Base-by-base conservation (phyloP, 2,329 filamentous ascomycete species). In the Dothideomycetes sp. region DNA sequence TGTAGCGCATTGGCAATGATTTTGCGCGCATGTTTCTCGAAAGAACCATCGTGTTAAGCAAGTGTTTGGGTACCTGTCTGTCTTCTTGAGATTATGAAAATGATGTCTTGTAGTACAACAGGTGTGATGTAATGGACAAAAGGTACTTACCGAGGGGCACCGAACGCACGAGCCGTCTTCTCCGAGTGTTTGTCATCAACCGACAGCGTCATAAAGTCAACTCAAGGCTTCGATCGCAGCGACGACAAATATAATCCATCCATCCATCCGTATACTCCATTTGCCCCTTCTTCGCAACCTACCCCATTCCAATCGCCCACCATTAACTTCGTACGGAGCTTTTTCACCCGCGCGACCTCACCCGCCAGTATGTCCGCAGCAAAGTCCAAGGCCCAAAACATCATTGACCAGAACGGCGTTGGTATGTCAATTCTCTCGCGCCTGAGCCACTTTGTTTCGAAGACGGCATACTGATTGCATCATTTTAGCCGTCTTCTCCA, bases 341-440 rank as follows among this genome's bases (percentile, higher is more conserved):
- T 93, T 60, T 91, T 94, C 59, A 69, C 73, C 62, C 65, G 65
- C 51, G 60, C 69, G 47, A 60, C 70, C 51, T 70, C 64, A 47
- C 71, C 82, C 53, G 71, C 75, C 66, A 75, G 68, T 56, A 93
- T 94, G 84, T 80, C 84, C 58, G 77, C 82, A 60, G 84, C 85
- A 58, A 85, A 84, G 68, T 72, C 75, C 49, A 93, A 93, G 67
- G 84, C 84, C 47, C 78, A 94, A 65, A 64, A 71, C 57, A 80
- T 95, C 68, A 94, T 96, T 64, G 78, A 91, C 65, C 80, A 88
- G 59, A 91, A 94, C 69, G 68, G 78, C 55, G 87, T 94, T 63
- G 80, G 82, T 85, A 71, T 41, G 80, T 68, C 40, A 3, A 15
- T 11, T 32, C 8, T 8, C 29, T 8, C 17, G 25, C 6, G n/a